Evolutionary conservation across 1,139 yeast species (phyloP), one percentile per base, ranked within the genome.

Genomic region (Candida labiduridarum): DNA sequence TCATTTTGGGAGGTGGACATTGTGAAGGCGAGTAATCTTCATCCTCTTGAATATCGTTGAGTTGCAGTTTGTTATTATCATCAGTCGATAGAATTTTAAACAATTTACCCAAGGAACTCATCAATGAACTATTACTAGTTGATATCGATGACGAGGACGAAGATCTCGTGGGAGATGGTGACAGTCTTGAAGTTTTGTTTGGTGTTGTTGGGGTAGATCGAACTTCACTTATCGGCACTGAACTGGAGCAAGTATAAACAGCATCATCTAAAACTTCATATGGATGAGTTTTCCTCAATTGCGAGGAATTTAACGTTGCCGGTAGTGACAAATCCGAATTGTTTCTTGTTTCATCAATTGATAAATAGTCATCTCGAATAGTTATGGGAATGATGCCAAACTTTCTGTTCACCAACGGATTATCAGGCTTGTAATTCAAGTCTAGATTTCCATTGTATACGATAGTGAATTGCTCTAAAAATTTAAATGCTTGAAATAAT

Each of bases 221-320:
- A 15, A 38, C 25, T 40, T 46, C 52, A 45, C 41, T 33, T 33
- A 34, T 43, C 41, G 45, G 49, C 33, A 52, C 44, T 9, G 53
- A 48, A n/a, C 51, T 50, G 12, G 80, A 69, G 51, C 81, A 80
- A 1, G 87, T 79, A 63, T 87, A 87, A 27, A 87, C 83, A 1
- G 89, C 85, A 58, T 87, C 94, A 63, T 88, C 96, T 57, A 87
- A 81, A 4, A 87, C 80, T 59, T 88, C 96, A 66, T 77, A 88
- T 0, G 91, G 83, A 64, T 85, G 85, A 0, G 81, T 75, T 56
- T 79, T 77, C 44, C 76, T 65, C 42, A 75, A 62, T 52, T 71
- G 78, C 54, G 72, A 69, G 8, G 71, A 57, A 48, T 62, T 64
- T 0, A 62, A 47, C n/a, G 54, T 43, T 12, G 57, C 44, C 5